Evolutionary conservation across 441 rosid species (phyloP).

Genomic region (Flueggea neowawraea): DNA sequence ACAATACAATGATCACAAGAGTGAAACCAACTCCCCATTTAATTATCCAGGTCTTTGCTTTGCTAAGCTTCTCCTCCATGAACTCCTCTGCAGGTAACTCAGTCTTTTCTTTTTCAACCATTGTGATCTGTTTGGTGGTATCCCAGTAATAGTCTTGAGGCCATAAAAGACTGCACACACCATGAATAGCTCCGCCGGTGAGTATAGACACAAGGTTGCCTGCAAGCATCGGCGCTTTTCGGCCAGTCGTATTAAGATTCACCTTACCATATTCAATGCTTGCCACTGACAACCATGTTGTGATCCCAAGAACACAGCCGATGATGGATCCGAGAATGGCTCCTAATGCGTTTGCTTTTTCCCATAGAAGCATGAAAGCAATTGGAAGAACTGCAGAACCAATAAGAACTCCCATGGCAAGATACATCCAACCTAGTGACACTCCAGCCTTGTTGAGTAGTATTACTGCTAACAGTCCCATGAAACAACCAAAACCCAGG

Average conservation of each 20-base stretch:
- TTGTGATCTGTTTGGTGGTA: conserved; percentile 73
- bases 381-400: conserved; percentile 97
- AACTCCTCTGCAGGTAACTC: conserved; percentile 62
- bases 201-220: conserved; percentile 85
- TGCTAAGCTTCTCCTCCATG: conserved; percentile 68
- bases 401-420: conserved; percentile 85
- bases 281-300: conserved; percentile 71
- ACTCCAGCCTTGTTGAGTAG: conserved; percentile 88
- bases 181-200: conserved; percentile 77
- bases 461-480: conserved; percentile 85
- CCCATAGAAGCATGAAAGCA: conserved; percentile 91
- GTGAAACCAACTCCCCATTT: conserved; percentile 87
- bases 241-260: conserved; percentile 71
- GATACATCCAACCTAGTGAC: conserved; percentile 97
- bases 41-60: conserved; percentile 77
- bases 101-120: conserved; percentile 58
- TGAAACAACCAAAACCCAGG: conserved; percentile 86
- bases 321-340: conserved; percentile 63
- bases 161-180: conserved; percentile 49
- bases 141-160: conserved; percentile 91
- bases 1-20: conserved; percentile 54
- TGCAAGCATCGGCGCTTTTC: conserved; percentile 86
- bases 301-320: conserved; percentile 77
- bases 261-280: conserved; percentile 58
- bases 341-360: conserved; percentile 78